Base-by-base conservation (phyloP, 2,329 filamentous ascomycete species). In the Ceratocystis cubensis region DNA sequence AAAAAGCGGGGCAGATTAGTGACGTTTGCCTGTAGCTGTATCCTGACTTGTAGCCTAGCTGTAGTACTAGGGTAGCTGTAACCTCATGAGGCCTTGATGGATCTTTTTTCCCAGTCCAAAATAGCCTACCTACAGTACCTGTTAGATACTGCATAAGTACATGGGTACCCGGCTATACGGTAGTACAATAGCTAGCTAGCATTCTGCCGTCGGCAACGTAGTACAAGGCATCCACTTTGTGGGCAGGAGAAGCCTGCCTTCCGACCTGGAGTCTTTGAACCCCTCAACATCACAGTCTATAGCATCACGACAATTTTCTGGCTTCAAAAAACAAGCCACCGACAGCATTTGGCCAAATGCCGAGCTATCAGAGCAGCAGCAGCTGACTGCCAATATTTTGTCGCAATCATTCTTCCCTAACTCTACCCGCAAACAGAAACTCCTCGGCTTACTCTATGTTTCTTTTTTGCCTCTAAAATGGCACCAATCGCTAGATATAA, bases 191-290 rank as follows among this genome's bases (percentile, higher is more conserved):
- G 33, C 25, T 17, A 59, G 33, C 25, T 17, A 59, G 6, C 33
- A 37, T 37, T 33, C 53, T 59, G 53, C 53, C 53, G 53, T 33
- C 53, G 53, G 53, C 53, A 15, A 15, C 25, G 53, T 59, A 59
- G 28, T 25, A 59, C 53, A 59, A 59, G 33, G 28, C 53, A 28
- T 59, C 53, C 25, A 59, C 25, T 59, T 59, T 17, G 7, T 33
- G 25, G 4, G 53, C 15, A 22, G 53, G 46, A 7, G 15, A 22
- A 33, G 53, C 28, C 28, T 59, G 25, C 53, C 53, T 20, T 33
- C 28, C 17, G 8, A 8, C 6, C n/a, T 17, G 28, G 15, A 20
- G 20, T 13, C 48, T 25, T 53, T 25, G 13, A 8, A 20, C 6
- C 6, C 53, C 53, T 30, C 53, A 59, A 59, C 53, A 59, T 17